Evolutionary conservation across 305 asterid genomes (phyloP), one percentile per base, ranked within the genome.

Genomic region (Rubia tinctorum): DNA sequence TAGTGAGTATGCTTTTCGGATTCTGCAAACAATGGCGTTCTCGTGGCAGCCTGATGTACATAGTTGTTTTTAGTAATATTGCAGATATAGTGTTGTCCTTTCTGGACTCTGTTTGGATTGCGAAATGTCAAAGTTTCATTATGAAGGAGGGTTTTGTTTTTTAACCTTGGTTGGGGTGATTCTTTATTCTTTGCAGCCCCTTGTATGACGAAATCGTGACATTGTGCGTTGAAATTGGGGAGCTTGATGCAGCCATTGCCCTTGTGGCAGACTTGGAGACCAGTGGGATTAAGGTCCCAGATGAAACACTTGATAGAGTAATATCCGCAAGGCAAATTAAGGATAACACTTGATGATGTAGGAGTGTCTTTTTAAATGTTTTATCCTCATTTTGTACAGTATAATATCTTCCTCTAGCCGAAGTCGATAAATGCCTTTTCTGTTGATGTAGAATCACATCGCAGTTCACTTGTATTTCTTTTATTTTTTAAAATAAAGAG

Each of bases 241-340:
- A 95, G 67, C 90, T 92, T 22, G 99, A 95, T 68, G 97, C 99
- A 17, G 90, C 99, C 30, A 77, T 95, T 62, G 99, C 98, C 79
- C 86, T 95, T 59, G 98, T 92, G 18, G 91, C 98, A 11, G 96
- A 95, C 80, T 76, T 95, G 86, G 99, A 95, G 88, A 90, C 96
- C 9, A 83, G 90, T 62, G 99, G 98, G 66, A 87, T 95, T 84
- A 84, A 87, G 79, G 99, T 95, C 68, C 79, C 91, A 7, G 97
- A 92, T 76, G 97, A 92, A 83, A 95, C 96, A 69, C 84, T 95
- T 40, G 99, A 95, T 71, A 87, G 88, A 79, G 98, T 95, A 75
- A 92, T 95, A 79, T 89, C 91, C 62, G 89, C 92, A 1, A 84
- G 96, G 75, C 96, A 88, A 76, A 84, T 78, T 39, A 85, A 82